Evolutionary conservation across 1,139 yeast genomes (phyloP).

Genomic region (Sugiyamaella japonica): DNA sequence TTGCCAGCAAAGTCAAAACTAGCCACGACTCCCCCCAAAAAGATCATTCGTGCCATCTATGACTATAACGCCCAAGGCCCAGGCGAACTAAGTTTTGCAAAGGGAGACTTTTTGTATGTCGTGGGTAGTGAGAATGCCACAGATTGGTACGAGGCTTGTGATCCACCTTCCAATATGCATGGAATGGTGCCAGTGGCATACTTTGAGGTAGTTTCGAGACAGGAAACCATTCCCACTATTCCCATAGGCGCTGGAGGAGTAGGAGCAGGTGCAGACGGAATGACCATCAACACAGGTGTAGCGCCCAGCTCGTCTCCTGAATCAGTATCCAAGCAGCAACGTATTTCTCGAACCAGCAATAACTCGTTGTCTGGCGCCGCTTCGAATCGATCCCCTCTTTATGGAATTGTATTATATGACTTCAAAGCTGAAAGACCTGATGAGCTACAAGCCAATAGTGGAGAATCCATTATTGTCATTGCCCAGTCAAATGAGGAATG

Average conservation of each 20-base stretch:
- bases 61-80: slow-evolving; percentile 79
- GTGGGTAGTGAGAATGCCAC: slow-evolving; percentile 58
- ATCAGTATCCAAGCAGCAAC: slow-evolving; percentile 8
- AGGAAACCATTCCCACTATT: slow-evolving; percentile 44
- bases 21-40: slow-evolving; percentile 56
- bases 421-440: slow-evolving; percentile 88
- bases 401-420: slow-evolving; percentile 73
- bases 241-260: slow-evolving; percentile 28
- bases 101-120: slow-evolving; percentile 90
- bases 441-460: slow-evolving; percentile 79
- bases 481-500: slow-evolving; percentile 96
- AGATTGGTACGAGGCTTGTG: slow-evolving; percentile 87
- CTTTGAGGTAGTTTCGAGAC: slow-evolving; percentile 75
- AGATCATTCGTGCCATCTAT: slow-evolving; percentile 79
- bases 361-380: slow-evolving; percentile 4
- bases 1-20: slow-evolving; percentile 25
- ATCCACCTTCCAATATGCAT: slow-evolving; percentile 71
- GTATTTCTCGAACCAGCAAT: slow-evolving; percentile 1
- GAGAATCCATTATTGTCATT: slow-evolving; percentile 87
- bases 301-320: slow-evolving; percentile 12
- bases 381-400: slow-evolving; percentile 44
- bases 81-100: slow-evolving; percentile 72
- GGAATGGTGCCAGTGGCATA: slow-evolving; percentile 89
- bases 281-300: background rate
- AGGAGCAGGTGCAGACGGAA: background rate